A percentile compares a stretch with the other conserved stretches of the same genome.
Evolutionary conservation across 108 stramenopile species (phyloP).

Genomic region (Epipyxis sp.): DNA sequence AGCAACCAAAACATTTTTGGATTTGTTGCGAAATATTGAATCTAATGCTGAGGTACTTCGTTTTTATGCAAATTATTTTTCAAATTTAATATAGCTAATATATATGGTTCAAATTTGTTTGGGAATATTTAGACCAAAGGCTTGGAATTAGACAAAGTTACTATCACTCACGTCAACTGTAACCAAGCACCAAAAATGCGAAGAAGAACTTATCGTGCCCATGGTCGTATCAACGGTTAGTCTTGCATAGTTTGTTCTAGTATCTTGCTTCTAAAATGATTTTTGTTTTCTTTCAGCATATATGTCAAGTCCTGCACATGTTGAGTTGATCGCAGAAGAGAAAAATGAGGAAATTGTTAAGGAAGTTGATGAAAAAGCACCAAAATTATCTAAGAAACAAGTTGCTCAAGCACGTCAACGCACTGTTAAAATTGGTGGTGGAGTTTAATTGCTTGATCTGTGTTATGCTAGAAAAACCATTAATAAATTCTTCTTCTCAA

Average conservation of each 20-base stretch:
- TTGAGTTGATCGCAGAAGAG: conserved; percentile 92
- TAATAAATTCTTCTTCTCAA: too few species aligned
- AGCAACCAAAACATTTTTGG: conserved; percentile 88
- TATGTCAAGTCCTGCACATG: conserved; percentile 93
- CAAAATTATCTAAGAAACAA: conserved; percentile 55
- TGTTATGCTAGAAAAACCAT: too few species aligned
- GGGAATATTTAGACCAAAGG: conserved; percentile 59
- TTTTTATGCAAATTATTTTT: not conserved
- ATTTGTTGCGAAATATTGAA: conserved; percentile 87
- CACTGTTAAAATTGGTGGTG: not conserved
- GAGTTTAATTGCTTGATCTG: too few species aligned
- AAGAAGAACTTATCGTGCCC: conserved; percentile 97
- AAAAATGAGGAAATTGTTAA: conserved; percentile 50
- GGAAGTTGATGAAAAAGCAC: conserved; percentile 33
- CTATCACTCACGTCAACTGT: conserved; percentile 85
- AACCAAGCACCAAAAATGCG: conserved; percentile 94
- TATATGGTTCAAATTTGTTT: not conserved
- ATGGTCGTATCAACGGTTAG: conserved; percentile 92
- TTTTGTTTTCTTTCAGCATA: conserved; percentile 59
- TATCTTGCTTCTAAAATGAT: not conserved
- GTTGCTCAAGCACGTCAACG: conserved; percentile 43
- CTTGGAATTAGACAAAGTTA: conserved; percentile 74
- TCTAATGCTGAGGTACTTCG: conserved; percentile 90
- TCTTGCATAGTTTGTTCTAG: not conserved
- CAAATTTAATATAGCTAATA: not conserved